Evolutionary conservation across 139 green algal genomes (phyloP), one percentile per base, ranked within the genome.

Genomic region (Coelastrella sp.): DNA sequence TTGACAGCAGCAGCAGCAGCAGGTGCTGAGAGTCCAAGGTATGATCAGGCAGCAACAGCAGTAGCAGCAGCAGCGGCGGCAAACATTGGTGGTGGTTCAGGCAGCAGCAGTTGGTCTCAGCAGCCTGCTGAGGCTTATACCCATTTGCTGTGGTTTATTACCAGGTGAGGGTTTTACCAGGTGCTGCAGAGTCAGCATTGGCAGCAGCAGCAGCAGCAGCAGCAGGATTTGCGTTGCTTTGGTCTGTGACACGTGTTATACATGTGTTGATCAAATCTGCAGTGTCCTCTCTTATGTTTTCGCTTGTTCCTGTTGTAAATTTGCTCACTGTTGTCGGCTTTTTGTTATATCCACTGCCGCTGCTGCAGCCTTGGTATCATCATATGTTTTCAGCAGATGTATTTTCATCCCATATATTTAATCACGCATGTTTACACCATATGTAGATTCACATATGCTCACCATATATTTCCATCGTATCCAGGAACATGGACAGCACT

Each of bases 71-170:
- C 8, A n/a, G n/a, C 17, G 14, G 8, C 22, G 17, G 9, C 17
- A n/a, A 24, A 22, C 20, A 20, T 8, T 20, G 74, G 7, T 60
- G 74, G 3, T 24, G 74, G 11, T 20, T 17, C 8, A 58, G 74
- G 74, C 25, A 19, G 74, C 74, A 81, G 74, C 74, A 59, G 74
- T 6, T 60, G 74, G 79, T 84, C 79, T 17, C 7, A 70, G 56
- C 56, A 72, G 20, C 79, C 79, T 84, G 79, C 79, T 20, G 79
- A 74, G 15, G 80, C 60, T 8, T 86, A 59, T 7, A 76, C 80
- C n/a, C 80, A 86, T 25, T n/a, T 86, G 60, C 80, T 86, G 59
- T 86, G 80, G 80, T 86, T 86, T 27, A 22, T 86, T 10, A 59
- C 22, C 59, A 86, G 80, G 80, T 86, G 56, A 74, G 60, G 5